Percentiles rank a stretch among this genome's conserved stretches.
These are phyloP conservation scores for Eimeria brunetti DNA, from an alignment of 169 alveolate species.

Conservation along the genomic window DNA sequence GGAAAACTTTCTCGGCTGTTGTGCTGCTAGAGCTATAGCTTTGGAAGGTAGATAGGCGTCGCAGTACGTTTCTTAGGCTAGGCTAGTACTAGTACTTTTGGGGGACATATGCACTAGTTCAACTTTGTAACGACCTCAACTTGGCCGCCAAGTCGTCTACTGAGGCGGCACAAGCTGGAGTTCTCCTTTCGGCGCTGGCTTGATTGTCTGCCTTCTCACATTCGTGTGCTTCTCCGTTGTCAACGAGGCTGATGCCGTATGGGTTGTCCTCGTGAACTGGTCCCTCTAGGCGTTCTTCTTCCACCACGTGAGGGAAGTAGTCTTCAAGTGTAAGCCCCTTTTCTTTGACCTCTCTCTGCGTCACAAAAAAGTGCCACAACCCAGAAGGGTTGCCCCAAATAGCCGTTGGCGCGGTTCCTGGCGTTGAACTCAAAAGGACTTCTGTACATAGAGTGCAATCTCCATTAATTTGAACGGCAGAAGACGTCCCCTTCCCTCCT, in stretches of 20 bases:
- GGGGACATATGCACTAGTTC: background rate
- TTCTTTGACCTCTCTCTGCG: slow-evolving; percentile 63
- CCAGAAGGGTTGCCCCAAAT: background rate
- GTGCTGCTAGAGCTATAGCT: background rate
- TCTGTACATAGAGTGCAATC: background rate
- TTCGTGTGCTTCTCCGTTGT: slow-evolving; percentile 26
- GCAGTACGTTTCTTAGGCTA: background rate
- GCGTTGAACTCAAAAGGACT: background rate
- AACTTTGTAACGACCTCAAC: slow-evolving; percentile 58
- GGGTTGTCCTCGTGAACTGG: slow-evolving; percentile 70
- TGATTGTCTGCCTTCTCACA: background rate
- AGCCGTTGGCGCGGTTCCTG: background rate
- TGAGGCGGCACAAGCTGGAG: slow-evolving; percentile 1
- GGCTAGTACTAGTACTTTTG: background rate
- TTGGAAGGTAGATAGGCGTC: background rate
- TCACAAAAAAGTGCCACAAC: background rate
- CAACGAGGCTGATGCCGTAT: slow-evolving; percentile 66
- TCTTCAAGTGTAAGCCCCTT: slow-evolving; percentile 39
- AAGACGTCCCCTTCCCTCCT: background rate
- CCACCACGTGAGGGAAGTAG: slow-evolving; percentile 32
- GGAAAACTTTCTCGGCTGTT: background rate
- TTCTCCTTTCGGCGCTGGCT: background rate
- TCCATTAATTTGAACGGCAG: background rate
- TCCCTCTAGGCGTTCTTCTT: background rate
- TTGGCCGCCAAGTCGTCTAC: slow-evolving; percentile 61